Percentiles rank a stretch among this genome's conserved stretches.
These are phyloP conservation scores for Sistotremastrum suecicum DNA, from an alignment of 768 basidiomycete genomes.

Conservation along the genomic window DNA sequence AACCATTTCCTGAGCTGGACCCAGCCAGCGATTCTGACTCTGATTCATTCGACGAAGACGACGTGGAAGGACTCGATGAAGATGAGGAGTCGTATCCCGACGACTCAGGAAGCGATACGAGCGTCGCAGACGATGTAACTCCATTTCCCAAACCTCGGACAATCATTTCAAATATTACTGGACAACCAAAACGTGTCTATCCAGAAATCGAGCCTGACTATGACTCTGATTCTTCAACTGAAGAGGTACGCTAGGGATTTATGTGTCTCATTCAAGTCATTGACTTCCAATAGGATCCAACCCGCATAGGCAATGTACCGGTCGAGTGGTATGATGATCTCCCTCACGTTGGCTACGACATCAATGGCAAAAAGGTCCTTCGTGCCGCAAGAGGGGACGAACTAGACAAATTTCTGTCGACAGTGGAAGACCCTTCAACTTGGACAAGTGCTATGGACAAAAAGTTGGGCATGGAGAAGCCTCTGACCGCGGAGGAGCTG, in stretches of 20 bases:
- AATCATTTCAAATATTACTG: slow-evolving; percentile 67
- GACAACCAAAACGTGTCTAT: slow-evolving; percentile 70
- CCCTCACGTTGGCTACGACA: slow-evolving; percentile 96
- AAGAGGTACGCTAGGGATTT: slow-evolving; percentile 42
- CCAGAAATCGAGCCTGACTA: slow-evolving; percentile 86
- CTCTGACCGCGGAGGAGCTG: slow-evolving; percentile 78
- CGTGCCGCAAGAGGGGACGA: slow-evolving; percentile 94
- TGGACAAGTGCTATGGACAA: slow-evolving; percentile 96
- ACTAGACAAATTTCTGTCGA: slow-evolving; percentile 89
- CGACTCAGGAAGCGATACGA: slow-evolving; percentile 15
- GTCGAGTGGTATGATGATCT: slow-evolving; percentile 99
- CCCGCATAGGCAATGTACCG: slow-evolving; percentile 88
- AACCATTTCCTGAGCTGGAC: not conserved
- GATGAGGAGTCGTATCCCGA: slow-evolving; percentile 17
- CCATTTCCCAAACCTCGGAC: slow-evolving; percentile 51
- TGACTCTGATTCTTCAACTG: slow-evolving; percentile 83
- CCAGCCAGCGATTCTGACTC: no score
- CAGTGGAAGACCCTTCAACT: slow-evolving; percentile 79
- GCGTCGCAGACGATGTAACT: slow-evolving; percentile 34
- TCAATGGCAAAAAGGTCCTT: slow-evolving; percentile 87
- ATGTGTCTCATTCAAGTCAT: slow-evolving; percentile 4
- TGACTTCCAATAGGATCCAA: slow-evolving; percentile 49
- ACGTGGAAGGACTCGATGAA: slow-evolving; percentile 20
- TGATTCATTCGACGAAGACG: slow-evolving; percentile 21
- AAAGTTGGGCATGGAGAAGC: slow-evolving; percentile 70